Conservation (phyloP, 2,329 filamentous ascomycete genomes). For the Alternaria rosae region DNA sequence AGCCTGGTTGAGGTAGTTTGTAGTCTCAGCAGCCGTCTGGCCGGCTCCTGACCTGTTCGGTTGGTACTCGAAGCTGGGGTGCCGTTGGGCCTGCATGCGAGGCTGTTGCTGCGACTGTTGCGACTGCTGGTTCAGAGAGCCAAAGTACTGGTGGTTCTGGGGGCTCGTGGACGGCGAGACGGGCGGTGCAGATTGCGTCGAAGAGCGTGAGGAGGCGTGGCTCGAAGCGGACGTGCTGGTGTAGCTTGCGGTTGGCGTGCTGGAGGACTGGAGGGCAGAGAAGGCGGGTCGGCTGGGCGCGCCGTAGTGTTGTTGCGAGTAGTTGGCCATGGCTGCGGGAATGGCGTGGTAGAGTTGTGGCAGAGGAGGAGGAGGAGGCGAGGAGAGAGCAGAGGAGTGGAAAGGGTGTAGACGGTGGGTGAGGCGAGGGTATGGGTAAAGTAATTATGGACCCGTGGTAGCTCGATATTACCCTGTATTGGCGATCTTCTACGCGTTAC, state of each 20-base stretch:
- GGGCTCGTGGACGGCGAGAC: conserved; percentile 45
- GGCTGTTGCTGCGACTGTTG: conserved; percentile 42
- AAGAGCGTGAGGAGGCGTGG: conserved; percentile 42
- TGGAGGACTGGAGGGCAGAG: conserved; percentile 46
- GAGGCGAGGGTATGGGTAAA: conserved; percentile 24
- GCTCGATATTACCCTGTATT: conserved; percentile 29
- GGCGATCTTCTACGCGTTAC: conserved; percentile 16
- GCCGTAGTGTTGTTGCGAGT: conserved; percentile 27
- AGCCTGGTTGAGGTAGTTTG: conserved; percentile 78
- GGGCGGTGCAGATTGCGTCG: conserved; percentile 43
- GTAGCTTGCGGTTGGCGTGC: conserved; percentile 43
- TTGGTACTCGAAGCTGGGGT: conserved; percentile 44
- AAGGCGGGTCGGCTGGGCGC: conserved; percentile 42
- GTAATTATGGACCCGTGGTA: conserved; percentile 26
- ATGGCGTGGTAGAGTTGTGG: not conserved
- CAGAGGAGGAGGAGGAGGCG: no score
- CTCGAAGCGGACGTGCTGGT: conserved; percentile 54
- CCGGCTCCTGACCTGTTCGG: conserved; percentile 47
- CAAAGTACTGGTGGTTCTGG: conserved; percentile 45
- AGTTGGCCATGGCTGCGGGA: conserved; percentile 28
- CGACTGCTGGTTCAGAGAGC: conserved; percentile 35
- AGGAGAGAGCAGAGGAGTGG: not conserved
- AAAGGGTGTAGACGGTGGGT: conserved; percentile 3
- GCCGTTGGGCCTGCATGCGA: conserved; percentile 36
- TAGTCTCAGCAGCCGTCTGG: conserved; percentile 55